Base-by-base conservation (phyloP, 2,329 filamentous ascomycete species). In the Zymoseptoria crescenta region DNA sequence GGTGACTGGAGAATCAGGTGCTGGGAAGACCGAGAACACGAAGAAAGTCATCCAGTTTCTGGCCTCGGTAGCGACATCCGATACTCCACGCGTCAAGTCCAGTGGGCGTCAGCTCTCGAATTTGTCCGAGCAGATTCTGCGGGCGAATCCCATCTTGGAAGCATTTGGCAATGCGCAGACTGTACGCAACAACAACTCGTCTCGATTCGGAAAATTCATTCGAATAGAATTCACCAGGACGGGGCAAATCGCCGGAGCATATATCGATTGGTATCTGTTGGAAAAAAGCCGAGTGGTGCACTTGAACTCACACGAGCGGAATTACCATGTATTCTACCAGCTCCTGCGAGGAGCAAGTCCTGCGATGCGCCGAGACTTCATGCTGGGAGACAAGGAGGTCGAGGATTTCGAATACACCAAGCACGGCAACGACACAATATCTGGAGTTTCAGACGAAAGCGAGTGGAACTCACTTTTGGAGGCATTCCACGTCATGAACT, bases 31-130 rank as follows among this genome's bases (percentile, higher is more conserved):
- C 0, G 94, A 99, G 73, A 99, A 99, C 72, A 99, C 94, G 16
- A 99, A 99, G 73, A 99, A 99, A 74, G 94, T 99, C 67, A 99
- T 99, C 57, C 95, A 99, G 70, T 99, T 99, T 71, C 84, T 99
- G 50, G 94, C 94, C 13, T 91, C 94, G 1, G 94, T 99, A 52
- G 94, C 94, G 8, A 88, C 89, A 49, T 85, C 89, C 0, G 93
- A 97, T 60, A 86, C 87, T 0, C 82, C 87, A 1, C 75, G 80
- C 58, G 77, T 75, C 2, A 81, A 81, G 72, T 82, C 74, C 77
- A 86, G 79, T 76, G 80, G 76, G 75, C 87, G 78, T 60, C 81
- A 87, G 64, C 84, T 93, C 62, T 88, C 91, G 10, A 96, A 91
- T 60, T 84, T 99, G 8, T 97, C 95, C 0, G 91, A 96, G 67